Base-by-base conservation (phyloP, 108 stramenopile genomes). In the Cyclotella distinguenda region DNA sequence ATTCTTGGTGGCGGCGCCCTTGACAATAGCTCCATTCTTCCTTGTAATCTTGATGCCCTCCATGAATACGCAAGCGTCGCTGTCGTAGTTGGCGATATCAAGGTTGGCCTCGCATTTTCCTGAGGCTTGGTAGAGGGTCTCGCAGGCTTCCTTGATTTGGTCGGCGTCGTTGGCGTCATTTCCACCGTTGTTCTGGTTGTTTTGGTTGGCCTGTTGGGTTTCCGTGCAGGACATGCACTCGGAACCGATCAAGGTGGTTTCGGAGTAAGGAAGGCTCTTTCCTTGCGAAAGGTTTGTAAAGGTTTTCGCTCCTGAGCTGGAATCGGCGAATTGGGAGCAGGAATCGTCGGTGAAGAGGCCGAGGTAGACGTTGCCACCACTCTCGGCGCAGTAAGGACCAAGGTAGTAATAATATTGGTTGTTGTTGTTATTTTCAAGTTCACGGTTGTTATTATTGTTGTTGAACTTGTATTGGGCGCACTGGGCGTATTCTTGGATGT, bases 21-120 rank as follows among this genome's bases (percentile, higher is more conserved):
- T 30, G 32, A 77, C 55, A 50, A 86, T 51, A 53, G 80, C 70
- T 39, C 91, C 91, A 49, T 89, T 84, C 61, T 77, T 81, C 31
- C 86, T 72, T 16, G 79, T 70, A 42, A 90, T 83, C 71, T 82
- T 85, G 74, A 93, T 87, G 40, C 91, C 91, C 36, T 82, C 61
- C 74, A 93, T 88, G 80, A 86, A 93, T 64, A 73, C 86, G 74
- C 91, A 93, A 19, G 84, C 91, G 51, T 84, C 78, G 43, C 82
- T 68, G 74, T 90, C 90, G 58, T 79, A 56, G 42, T 71, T 30
- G 31, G 60, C 35, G 13, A 58, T 40, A 28, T 46, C 45, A n/a
- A 92, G 72, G 26, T 54, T 36, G 11, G 71, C 39, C 59, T 93
- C 91, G 74, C 91, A 93, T 75, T 93, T 93, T 61, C 91, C 91